Conservation (phyloP, 305 asterid genomes). For the Fraxinus velutina region DNA sequence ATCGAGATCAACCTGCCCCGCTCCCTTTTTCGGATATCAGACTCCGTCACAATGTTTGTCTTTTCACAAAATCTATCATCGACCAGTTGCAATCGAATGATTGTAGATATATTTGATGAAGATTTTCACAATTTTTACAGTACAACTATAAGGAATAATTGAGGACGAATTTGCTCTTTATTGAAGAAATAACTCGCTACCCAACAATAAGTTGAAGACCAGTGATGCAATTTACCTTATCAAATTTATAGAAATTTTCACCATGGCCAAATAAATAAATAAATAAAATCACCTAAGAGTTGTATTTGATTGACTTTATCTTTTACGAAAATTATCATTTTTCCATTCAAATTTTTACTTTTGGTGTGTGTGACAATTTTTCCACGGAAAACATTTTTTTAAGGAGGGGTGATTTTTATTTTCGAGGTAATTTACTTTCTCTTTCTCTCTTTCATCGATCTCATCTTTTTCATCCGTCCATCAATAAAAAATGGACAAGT, state of each 20-base stretch:
- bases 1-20: background rate
- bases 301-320: background rate
- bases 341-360: background rate
- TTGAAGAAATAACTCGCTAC: background rate
- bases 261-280: background rate
- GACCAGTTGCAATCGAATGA: background rate
- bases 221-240: background rate
- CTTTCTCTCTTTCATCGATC: background rate
- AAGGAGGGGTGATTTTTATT: background rate
- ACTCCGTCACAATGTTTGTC: background rate
- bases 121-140: background rate
- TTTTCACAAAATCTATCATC: background rate
- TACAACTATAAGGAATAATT: background rate
- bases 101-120: background rate
- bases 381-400: too few relatives aligned
- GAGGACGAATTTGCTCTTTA: background rate
- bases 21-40: background rate
- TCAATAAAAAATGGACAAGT: background rate
- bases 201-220: background rate
- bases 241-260: background rate
- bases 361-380: background rate
- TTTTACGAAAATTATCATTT: too few relatives aligned
- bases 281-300: too few relatives aligned
- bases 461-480: too few relatives aligned
- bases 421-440: too few relatives aligned